Percentiles rank a stretch among this genome's conserved stretches.
Conservation (phyloP, 2,329 filamentous ascomycete species). For the Myriangium duriaei region DNA sequence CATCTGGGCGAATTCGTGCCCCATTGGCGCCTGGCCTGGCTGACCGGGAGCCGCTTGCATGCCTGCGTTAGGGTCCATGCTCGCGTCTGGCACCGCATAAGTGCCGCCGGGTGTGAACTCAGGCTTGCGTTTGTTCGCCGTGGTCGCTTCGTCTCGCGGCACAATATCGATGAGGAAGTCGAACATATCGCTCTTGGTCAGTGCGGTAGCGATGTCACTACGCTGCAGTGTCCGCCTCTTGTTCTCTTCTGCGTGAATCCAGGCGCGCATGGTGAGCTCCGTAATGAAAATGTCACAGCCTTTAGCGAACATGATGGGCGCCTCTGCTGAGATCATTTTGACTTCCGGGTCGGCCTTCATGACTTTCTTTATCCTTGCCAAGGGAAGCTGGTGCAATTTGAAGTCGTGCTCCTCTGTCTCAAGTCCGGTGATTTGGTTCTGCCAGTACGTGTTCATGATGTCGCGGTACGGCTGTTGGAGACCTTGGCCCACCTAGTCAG, state of each 20-base stretch:
- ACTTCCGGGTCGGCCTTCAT: conserved; percentile 99
- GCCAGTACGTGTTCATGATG: conserved; percentile 97
- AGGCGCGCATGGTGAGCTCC: conserved; percentile 96
- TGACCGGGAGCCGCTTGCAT: conserved; percentile 20
- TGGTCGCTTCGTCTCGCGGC: conserved; percentile 80
- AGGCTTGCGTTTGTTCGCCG: conserved; percentile 60
- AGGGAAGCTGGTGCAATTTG: conserved; percentile 90
- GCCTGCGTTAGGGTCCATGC: conserved; percentile 24
- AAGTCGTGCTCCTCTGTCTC: conserved; percentile 95
- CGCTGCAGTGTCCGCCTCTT: conserved; percentile 91
- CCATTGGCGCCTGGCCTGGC: conserved; percentile 19
- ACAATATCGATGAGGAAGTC: conserved; percentile 99
- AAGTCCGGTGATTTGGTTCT: conserved; percentile 91
- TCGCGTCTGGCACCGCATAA: conserved; percentile 40
- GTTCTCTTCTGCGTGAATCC: conserved; percentile 99
- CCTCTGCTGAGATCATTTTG: conserved; percentile 99
- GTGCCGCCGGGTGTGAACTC: conserved; percentile 28
- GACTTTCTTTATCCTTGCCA: conserved; percentile 99
- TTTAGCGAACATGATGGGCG: conserved; percentile 94
- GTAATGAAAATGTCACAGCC: conserved; percentile 95
- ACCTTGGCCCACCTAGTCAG: conserved; percentile 75
- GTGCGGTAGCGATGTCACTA: conserved; percentile 88
- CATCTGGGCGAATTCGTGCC: conserved; percentile 21
- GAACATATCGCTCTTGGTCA: conserved; percentile 99
- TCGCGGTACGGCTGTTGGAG: conserved; percentile 87